Evolutionary conservation across 257 asterid species (phyloP).

Genomic region (Solanum etuberosum): DNA sequence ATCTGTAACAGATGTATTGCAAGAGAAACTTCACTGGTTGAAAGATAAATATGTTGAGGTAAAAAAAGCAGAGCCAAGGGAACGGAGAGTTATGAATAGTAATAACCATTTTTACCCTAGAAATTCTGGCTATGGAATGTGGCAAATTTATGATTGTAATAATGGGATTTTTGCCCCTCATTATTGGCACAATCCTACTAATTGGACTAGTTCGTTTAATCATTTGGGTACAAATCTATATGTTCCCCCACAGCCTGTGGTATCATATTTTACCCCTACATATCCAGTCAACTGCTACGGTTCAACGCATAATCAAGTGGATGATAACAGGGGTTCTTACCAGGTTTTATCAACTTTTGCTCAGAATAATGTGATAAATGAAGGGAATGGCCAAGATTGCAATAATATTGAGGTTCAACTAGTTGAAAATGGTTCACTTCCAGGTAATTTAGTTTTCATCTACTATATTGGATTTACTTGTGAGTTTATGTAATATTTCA

Average conservation of each 20-base stretch:
- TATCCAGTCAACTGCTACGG: background rate
- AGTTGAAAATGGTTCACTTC: background rate
- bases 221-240: background rate
- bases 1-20: background rate
- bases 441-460: background rate
- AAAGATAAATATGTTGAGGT: constrained; percentile 9
- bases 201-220: background rate
- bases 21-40: background rate
- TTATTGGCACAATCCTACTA: background rate
- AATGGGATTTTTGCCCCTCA: background rate
- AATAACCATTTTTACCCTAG: background rate
- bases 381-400: background rate
- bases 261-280: background rate
- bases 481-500: background rate
- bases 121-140: background rate
- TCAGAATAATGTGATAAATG: background rate
- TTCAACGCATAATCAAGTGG: background rate
- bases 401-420: background rate
- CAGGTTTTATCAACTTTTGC: background rate
- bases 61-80: background rate
- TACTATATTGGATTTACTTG: background rate
- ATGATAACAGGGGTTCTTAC: background rate
- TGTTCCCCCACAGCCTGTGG: background rate
- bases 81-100: background rate
- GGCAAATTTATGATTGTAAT: background rate